Conservation (phyloP, 2,329 filamentous ascomycete genomes). For the Sporothrix inflata region DNA sequence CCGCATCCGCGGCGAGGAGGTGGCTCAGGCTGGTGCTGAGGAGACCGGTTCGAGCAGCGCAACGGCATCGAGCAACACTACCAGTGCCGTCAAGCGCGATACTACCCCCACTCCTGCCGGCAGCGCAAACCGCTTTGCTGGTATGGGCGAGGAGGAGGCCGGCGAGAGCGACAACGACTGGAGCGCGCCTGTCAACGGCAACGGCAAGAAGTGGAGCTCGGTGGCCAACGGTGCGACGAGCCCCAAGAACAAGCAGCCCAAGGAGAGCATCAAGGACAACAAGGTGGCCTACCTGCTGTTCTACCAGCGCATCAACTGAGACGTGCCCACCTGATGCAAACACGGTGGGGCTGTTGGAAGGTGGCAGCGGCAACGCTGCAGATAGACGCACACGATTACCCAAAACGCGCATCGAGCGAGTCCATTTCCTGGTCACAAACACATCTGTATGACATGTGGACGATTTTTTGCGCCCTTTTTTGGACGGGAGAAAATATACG, state of each 20-base stretch:
- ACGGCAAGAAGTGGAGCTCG: constrained; percentile 72
- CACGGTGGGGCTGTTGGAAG: no score
- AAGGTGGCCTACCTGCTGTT: constrained; percentile 97
- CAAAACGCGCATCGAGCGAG: neutral
- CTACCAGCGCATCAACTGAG: constrained; percentile 72
- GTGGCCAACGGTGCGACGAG: constrained; percentile 64
- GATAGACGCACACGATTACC: neutral
- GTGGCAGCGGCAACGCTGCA: neutral
- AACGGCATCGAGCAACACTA: neutral
- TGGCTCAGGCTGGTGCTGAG: constrained; percentile 81
- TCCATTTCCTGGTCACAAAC: constrained; percentile 9
- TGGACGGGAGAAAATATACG: neutral
- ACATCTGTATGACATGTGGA: constrained; percentile 10
- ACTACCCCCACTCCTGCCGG: constrained; percentile 38
- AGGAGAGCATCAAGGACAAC: constrained; percentile 79
- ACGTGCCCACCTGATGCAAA: neutral
- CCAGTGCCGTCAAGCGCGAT: neutral
- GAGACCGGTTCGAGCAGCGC: constrained; percentile 53
- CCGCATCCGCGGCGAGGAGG: constrained; percentile 82
- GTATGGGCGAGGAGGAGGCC: constrained; percentile 67
- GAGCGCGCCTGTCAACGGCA: constrained; percentile 63
- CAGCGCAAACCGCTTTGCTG: constrained; percentile 77
- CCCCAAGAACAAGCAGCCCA: constrained; percentile 60
- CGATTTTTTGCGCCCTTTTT: neutral
- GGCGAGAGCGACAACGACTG: constrained; percentile 68